phyloP scores from a whole-genome alignment of 2,329 filamentous ascomycete genomes.

The Penicillium sp. region DNA sequence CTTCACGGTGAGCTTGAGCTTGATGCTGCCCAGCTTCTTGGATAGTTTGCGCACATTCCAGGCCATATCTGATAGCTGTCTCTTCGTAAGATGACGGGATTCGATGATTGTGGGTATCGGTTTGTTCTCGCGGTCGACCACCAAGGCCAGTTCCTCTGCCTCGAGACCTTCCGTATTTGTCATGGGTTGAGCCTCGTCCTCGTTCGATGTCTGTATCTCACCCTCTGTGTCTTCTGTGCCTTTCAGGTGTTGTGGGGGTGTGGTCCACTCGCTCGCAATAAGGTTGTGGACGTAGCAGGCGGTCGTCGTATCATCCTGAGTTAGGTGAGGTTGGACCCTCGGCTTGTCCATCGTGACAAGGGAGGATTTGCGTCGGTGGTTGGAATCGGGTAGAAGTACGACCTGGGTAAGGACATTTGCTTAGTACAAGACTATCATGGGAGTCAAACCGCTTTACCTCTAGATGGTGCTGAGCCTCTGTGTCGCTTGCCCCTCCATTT shows the following conservation, averaged over 20 bases:
- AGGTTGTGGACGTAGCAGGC: constrained; percentile 56
- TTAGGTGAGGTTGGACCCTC: constrained; percentile 31
- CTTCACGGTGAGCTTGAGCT: constrained; percentile 69
- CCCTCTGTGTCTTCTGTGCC: constrained; percentile 11
- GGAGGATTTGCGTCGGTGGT: constrained; percentile 53
- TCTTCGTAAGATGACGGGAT: constrained; percentile 80
- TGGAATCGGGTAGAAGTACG: constrained; percentile 46
- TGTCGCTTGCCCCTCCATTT: constrained; percentile 29
- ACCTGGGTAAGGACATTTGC: constrained; percentile 38
- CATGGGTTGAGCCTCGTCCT: constrained; percentile 8
- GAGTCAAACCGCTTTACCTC: constrained; percentile 24
- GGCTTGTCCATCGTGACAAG: constrained; percentile 42
- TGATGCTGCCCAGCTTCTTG: constrained; percentile 72
- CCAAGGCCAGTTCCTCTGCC: constrained; percentile 18
- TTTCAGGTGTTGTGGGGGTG: constrained; percentile 10
- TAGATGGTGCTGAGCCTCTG: constrained; percentile 28
- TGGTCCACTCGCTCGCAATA: constrained; percentile 37
- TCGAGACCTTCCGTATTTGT: constrained; percentile 17
- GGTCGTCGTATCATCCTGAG: constrained; percentile 36
- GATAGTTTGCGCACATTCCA: constrained; percentile 88
- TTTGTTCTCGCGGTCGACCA: constrained; percentile 23
- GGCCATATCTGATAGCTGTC: constrained; percentile 91
- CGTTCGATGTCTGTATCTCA: constrained; percentile 13
- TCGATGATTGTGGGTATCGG: constrained; percentile 41
- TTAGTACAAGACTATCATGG: background rate